Conservation (phyloP, 768 basidiomycete species). For the Trametes punicea region DNA sequence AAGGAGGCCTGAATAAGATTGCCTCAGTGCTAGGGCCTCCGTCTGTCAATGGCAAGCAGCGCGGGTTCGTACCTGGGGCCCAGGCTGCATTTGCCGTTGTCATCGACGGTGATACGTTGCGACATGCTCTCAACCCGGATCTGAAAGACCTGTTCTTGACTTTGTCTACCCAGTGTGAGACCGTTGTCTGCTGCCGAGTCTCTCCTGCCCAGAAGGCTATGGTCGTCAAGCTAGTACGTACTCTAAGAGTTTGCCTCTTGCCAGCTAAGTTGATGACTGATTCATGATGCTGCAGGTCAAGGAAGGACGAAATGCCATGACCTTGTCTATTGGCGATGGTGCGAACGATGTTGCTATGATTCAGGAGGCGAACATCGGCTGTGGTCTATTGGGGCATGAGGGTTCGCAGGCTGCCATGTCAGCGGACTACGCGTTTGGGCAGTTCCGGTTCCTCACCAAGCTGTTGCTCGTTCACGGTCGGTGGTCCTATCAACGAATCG, state of each 20-base stretch:
- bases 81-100: slow-evolving; percentile 87
- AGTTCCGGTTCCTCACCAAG: slow-evolving; percentile 92
- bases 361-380: slow-evolving; percentile 97
- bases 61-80: slow-evolving; percentile 63
- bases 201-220: slow-evolving; percentile 98
- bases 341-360: slow-evolving; percentile 99
- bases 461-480: slow-evolving; percentile 91
- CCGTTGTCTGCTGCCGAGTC: slow-evolving; percentile 97
- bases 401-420: slow-evolving; percentile 99
- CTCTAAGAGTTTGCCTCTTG: neutral
- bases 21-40: slow-evolving; percentile 82
- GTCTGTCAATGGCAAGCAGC: slow-evolving; percentile 51
- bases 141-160: slow-evolving; percentile 87
- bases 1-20: slow-evolving; percentile 92
- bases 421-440: slow-evolving; percentile 97
- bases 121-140: slow-evolving; percentile 71
- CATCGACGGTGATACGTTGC: slow-evolving; percentile 92
- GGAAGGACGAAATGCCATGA: slow-evolving; percentile 94
- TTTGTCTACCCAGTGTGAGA: slow-evolving; percentile 93
- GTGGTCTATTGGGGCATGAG: slow-evolving; percentile 89
- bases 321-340: slow-evolving; percentile 93
- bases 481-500: slow-evolving; percentile 95
- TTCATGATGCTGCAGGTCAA: slow-evolving; percentile 60
- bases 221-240: slow-evolving; percentile 82
- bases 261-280: neutral